Conservation (phyloP, 371 early-diverging fungal genomes). For the Apophysomyces variabilis region DNA sequence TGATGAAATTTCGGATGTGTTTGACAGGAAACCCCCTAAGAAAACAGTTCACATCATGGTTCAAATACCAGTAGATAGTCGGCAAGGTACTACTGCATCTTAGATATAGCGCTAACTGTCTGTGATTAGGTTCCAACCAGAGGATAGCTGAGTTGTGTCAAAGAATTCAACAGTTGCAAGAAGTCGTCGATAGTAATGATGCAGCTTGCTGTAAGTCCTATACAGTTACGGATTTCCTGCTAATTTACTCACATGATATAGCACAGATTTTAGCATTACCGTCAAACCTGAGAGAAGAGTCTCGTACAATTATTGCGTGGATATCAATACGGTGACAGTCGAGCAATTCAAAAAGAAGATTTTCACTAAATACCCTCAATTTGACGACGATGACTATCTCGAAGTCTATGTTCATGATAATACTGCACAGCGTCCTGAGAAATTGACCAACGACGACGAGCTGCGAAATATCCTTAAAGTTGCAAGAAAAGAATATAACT, state of each 20-base stretch:
- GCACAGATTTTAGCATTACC: not conserved
- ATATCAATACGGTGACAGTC: no score
- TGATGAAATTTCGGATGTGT: not conserved
- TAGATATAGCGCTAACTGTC: not conserved
- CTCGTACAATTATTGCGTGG: not conserved
- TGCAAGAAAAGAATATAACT: not conserved
- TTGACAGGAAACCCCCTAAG: not conserved
- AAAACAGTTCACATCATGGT: constrained; percentile 2
- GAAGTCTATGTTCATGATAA: not conserved
- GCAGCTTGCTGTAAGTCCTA: not conserved
- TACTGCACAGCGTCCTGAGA: not conserved
- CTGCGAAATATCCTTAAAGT: not conserved
- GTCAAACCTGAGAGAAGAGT: constrained; percentile 1
- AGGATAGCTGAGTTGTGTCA: constrained; percentile 8
- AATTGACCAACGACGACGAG: not conserved
- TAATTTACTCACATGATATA: not conserved
- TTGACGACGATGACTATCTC: constrained; percentile 2
- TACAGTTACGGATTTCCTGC: not conserved
- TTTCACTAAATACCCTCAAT: not conserved
- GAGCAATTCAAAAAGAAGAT: no score
- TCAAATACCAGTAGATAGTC: not conserved
- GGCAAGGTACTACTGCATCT: not conserved
- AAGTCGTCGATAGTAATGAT: not conserved
- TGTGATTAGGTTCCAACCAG: constrained; percentile 3
- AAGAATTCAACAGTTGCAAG: constrained; percentile 1